These are phyloP conservation scores for Dactylorhiza incarnata DNA, from an alignment of 106 monocot species.

Conservation along the genomic window DNA sequence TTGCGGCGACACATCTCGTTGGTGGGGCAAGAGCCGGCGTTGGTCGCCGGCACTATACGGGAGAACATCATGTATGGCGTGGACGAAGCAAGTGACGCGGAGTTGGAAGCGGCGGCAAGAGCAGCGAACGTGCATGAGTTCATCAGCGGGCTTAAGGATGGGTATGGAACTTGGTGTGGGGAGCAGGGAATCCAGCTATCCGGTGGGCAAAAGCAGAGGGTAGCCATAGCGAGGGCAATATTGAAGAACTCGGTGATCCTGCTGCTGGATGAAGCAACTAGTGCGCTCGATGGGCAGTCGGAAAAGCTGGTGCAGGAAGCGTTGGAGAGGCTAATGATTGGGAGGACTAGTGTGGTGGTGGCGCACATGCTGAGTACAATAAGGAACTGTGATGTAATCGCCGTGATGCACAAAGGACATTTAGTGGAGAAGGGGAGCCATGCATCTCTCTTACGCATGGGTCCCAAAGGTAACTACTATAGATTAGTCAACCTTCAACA, in stretches of 20 bases:
- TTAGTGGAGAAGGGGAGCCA: conserved; percentile 23
- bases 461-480: conserved; percentile 3
- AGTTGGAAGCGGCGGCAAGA: conserved; percentile 21
- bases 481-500: conserved; percentile 15
- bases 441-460: conserved; percentile 7
- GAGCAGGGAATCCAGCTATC: conserved; percentile 18
- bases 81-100: conserved; percentile 12
- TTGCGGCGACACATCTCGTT: conserved; percentile 21
- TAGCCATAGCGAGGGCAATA: conserved; percentile 28
- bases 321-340: conserved; percentile 20
- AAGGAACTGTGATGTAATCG: conserved; percentile 16
- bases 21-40: conserved; percentile 23
- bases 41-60: conserved; percentile 18
- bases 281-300: conserved; percentile 17
- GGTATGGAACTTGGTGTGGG: conserved; percentile 24
- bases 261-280: conserved; percentile 23
- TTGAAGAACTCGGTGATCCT: conserved; percentile 18
- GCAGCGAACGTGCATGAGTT: conserved; percentile 28
- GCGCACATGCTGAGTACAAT: conserved; percentile 23
- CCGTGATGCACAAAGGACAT: conserved; percentile 14
- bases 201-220: conserved; percentile 26
- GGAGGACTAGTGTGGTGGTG: conserved; percentile 19
- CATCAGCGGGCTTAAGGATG: conserved; percentile 18
- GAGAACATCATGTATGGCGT: conserved; percentile 24
- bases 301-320: conserved; percentile 24